A percentile compares a stretch with the other conserved stretches of the same genome.
Conservation (phyloP, 31 red algal species). For the Odonthalia washingtoniensis region DNA sequence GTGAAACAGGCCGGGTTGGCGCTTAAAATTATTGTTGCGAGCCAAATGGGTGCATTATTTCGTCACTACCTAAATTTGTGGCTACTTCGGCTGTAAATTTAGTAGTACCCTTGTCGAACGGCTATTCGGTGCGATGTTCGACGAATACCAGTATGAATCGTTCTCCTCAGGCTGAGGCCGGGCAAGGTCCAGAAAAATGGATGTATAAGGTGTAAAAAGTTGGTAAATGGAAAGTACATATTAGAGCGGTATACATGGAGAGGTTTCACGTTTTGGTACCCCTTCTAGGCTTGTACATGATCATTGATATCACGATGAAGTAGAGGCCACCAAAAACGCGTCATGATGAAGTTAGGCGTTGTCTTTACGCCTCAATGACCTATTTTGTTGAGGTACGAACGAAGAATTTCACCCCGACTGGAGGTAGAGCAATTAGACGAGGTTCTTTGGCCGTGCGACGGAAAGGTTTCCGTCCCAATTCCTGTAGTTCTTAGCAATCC, state of each 20-base stretch:
- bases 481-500: neutral
- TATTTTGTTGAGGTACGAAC: neutral
- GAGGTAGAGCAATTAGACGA: neutral
- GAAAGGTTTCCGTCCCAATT: conserved; percentile 9
- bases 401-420: neutral
- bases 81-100: neutral
- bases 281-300: neutral
- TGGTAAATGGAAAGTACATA: neutral
- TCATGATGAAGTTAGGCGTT: neutral
- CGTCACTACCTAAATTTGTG: neutral
- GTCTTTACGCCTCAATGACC: no score
- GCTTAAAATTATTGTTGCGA: neutral
- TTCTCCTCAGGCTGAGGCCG: neutral
- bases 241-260: neutral
- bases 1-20: conserved; percentile 23
- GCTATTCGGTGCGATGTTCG: conserved; percentile 13
- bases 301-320: neutral
- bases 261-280: neutral
- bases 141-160: conserved; percentile 22
- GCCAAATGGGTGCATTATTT: neutral
- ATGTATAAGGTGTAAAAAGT: conserved; percentile 13
- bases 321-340: neutral
- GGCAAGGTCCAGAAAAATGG: neutral
- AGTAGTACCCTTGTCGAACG: neutral
- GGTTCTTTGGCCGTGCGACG: neutral